Evolutionary conservation across 208 protist species (phyloP), one percentile per base, ranked within the genome.

Genomic region (Leptomonas seymouri): DNA sequence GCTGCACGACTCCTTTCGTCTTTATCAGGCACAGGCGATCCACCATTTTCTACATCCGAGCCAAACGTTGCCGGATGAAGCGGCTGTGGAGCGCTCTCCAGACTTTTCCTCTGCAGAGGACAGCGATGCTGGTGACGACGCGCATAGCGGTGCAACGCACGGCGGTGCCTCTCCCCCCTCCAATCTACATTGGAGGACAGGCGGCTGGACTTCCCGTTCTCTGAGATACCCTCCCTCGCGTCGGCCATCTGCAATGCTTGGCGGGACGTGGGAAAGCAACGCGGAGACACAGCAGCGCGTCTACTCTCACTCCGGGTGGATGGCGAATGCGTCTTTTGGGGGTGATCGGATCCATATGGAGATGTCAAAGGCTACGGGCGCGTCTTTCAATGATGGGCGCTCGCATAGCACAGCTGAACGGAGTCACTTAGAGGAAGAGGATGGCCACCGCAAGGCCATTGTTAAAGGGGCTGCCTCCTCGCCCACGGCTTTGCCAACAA

Each of bases 11-110:
- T 50, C 46, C 48, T 56, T 56, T 25, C 31, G 56, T 21, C 46
- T 7, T 2, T 51, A 50, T 16, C 54, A 49, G 23, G 62, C 56
- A 16, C 42, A 41, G 41, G 71, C 71, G 34, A 30, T 45, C 36
- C 56, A 44, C 12, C 45, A 59, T 28, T 76, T 76, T 48, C 42
- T 27, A 11, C 45, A 53, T 9, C 64, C 36, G 27, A 30, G 42
- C n/a, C 44, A 18, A n/a, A 53, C 48, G n/a, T 21, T 67, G 34
- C 62, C 68, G 5, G 71, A 53, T n/a, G 71, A 76, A 41, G 54
- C 45, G 6, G 44, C 61, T n/a, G 30, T 64, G 3, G 46, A 14
- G 8, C 15, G 28, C 20, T 76, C 71, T 0, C 69, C 71, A 20
- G 60, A 71, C 34, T 45, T 67, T 7, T 54, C 45, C 42, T 60